Conservation (phyloP, 2,329 filamentous ascomycete genomes). For the Ceratocystis colombiana region DNA sequence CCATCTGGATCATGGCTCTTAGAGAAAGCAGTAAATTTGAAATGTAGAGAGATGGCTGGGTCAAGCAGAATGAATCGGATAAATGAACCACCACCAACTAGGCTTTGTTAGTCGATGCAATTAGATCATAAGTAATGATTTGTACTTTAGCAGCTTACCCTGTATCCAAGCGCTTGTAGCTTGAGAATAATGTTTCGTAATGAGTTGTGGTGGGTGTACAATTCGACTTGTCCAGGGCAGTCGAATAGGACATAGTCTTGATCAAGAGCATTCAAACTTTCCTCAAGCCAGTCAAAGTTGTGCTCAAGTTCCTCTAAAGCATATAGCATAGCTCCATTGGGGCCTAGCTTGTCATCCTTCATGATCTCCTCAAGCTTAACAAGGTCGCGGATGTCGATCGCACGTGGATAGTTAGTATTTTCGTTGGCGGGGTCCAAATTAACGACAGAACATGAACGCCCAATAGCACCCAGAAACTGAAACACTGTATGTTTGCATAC, state of each 20-base stretch:
- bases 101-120: neutral
- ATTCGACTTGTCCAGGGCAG: constrained; percentile 91
- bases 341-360: constrained; percentile 78
- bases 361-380: constrained; percentile 92
- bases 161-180: constrained; percentile 82
- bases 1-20: constrained; percentile 95
- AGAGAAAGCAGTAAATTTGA: constrained; percentile 88
- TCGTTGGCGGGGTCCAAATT: constrained; percentile 98
- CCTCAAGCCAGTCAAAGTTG: constrained; percentile 85
- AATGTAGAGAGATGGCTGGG: constrained; percentile 86
- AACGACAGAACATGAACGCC: constrained; percentile 85
- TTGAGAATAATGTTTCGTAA: constrained; percentile 84
- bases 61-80: constrained; percentile 87
- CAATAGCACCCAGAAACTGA: constrained; percentile 93
- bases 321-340: constrained; percentile 86
- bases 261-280: constrained; percentile 65
- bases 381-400: constrained; percentile 79
- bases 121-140: constrained; percentile 29
- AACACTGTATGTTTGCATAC: constrained; percentile 50
- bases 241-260: constrained; percentile 94
- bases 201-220: constrained; percentile 91
- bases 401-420: constrained; percentile 75
- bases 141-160: constrained; percentile 49
- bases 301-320: constrained; percentile 90
- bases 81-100: constrained; percentile 90